Conservation (phyloP, 2,329 filamentous ascomycete species). For the Alternaria metachromatica region DNA sequence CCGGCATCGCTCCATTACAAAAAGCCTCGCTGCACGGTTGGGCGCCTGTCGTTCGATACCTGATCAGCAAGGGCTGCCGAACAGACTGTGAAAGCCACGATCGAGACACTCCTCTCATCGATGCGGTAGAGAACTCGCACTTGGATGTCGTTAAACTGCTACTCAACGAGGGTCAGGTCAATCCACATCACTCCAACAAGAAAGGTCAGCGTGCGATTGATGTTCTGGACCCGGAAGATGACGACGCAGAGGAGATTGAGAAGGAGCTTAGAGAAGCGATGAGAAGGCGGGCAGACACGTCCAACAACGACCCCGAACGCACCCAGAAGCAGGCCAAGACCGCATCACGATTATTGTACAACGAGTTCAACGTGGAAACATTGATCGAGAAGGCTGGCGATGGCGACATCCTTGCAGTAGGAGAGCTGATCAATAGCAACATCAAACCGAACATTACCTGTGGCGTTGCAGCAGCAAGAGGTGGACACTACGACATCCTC, state of each 20-base stretch:
- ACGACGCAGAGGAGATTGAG: slow-evolving; percentile 82
- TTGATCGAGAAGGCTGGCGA: slow-evolving; percentile 56
- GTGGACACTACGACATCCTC: slow-evolving; percentile 87
- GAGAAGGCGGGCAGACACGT: slow-evolving; percentile 52
- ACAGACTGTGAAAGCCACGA: slow-evolving; percentile 78
- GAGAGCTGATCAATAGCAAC: slow-evolving; percentile 56
- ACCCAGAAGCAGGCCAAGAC: slow-evolving; percentile 43
- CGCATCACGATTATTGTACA: slow-evolving; percentile 55
- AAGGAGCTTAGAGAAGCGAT: slow-evolving; percentile 70
- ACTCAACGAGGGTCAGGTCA: slow-evolving; percentile 79
- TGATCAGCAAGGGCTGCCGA: slow-evolving; percentile 84
- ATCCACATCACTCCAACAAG: slow-evolving; percentile 89
- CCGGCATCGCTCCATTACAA: slow-evolving; percentile 94
- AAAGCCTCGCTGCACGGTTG: slow-evolving; percentile 89
- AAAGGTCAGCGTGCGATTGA: slow-evolving; percentile 92
- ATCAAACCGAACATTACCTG: slow-evolving; percentile 77
- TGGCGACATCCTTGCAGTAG: slow-evolving; percentile 57
- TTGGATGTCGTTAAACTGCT: slow-evolving; percentile 85
- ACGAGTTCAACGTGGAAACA: slow-evolving; percentile 58
- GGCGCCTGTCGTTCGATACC: slow-evolving; percentile 82
- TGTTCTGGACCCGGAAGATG: slow-evolving; percentile 74
- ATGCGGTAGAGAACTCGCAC: slow-evolving; percentile 96
- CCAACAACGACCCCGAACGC: slow-evolving; percentile 53
- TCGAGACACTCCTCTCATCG: slow-evolving; percentile 88
- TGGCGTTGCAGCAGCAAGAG: slow-evolving; percentile 88